These are phyloP conservation scores for Xylaria acuta DNA, from an alignment of 495 filamentous ascomycete genomes.

Conservation along the genomic window DNA sequence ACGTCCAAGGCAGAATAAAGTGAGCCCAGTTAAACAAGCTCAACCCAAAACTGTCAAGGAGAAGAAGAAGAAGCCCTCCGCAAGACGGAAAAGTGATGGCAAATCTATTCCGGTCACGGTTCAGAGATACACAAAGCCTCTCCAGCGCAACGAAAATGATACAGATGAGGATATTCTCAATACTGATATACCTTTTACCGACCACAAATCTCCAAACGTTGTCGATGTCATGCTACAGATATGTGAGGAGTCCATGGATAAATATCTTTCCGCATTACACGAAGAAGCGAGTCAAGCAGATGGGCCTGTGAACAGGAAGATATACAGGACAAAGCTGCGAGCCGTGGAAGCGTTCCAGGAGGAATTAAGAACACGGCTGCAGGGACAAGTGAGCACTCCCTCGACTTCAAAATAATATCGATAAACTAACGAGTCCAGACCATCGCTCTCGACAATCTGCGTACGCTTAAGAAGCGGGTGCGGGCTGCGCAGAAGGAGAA, in stretches of 20 bases:
- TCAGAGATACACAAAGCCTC: slow-evolving; percentile 53
- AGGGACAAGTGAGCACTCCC: slow-evolving; percentile 59
- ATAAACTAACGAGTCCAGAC: slow-evolving; percentile 45
- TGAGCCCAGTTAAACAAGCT: slow-evolving; percentile 47
- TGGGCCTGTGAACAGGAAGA: slow-evolving; percentile 51
- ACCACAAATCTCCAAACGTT: slow-evolving; percentile 69
- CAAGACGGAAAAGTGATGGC: slow-evolving; percentile 36
- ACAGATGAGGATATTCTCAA: slow-evolving; percentile 54
- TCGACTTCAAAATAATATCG: background rate
- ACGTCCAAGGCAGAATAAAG: slow-evolving; percentile 38
- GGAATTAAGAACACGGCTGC: slow-evolving; percentile 68
- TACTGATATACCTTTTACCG: slow-evolving; percentile 56
- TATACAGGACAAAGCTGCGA: slow-evolving; percentile 66
- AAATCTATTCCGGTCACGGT: slow-evolving; percentile 51
- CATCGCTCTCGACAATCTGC: slow-evolving; percentile 68
- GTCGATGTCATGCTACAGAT: slow-evolving; percentile 74
- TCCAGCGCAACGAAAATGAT: slow-evolving; percentile 32
- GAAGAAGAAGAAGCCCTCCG: slow-evolving; percentile 34
- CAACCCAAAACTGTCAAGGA: slow-evolving; percentile 37
- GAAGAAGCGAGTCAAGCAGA: slow-evolving; percentile 46
- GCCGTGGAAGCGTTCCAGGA: slow-evolving; percentile 71
- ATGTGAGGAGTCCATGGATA: slow-evolving; percentile 70
- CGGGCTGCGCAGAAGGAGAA: slow-evolving; percentile 70
- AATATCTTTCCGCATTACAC: slow-evolving; percentile 52
- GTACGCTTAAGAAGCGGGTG: slow-evolving; percentile 66